phyloP scores from a whole-genome alignment of 2,329 filamentous ascomycete genomes.

The Botrytis galanthina region DNA sequence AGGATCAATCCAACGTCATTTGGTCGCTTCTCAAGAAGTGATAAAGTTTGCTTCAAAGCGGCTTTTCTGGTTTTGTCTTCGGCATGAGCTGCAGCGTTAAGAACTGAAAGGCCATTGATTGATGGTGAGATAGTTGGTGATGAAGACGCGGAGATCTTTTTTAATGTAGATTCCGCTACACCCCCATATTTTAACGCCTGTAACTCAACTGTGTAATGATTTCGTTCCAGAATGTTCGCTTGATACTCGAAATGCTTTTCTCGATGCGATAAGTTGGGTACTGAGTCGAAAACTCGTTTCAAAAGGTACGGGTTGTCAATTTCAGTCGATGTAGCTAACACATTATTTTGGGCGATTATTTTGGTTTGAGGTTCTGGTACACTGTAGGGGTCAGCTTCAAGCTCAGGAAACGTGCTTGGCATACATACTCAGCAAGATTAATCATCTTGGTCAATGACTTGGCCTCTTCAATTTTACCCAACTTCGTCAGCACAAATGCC shows the following conservation, averaged over 20 bases:
- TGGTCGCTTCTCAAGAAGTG: conserved; percentile 69
- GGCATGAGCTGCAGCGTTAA: conserved; percentile 73
- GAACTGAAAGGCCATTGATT: conserved; percentile 56
- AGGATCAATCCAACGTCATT: conserved; percentile 78
- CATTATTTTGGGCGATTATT: conserved; percentile 66
- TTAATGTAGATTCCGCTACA: conserved; percentile 50
- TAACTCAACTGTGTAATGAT: conserved; percentile 63
- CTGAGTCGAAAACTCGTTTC: conserved; percentile 58
- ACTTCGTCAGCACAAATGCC: conserved; percentile 65
- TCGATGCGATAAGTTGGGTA: conserved; percentile 51
- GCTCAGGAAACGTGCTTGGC: conserved; percentile 11
- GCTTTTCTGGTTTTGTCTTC: conserved; percentile 62
- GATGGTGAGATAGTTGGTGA: conserved; percentile 49
- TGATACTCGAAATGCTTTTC: conserved; percentile 75
- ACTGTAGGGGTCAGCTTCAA: conserved; percentile 44
- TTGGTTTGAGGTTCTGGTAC: conserved; percentile 66
- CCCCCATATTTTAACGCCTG: conserved; percentile 67
- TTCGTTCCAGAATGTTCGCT: conserved; percentile 56
- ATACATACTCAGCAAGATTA: conserved; percentile 57
- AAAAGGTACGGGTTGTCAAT: conserved; percentile 65
- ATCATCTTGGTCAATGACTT: conserved; percentile 60
- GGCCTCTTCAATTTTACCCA: conserved; percentile 66
- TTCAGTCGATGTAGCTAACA: conserved; percentile 44
- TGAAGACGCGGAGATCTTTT: conserved; percentile 44
- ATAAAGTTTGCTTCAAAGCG: conserved; percentile 66